Percentiles rank a stretch among this genome's conserved stretches.
These are phyloP conservation scores for Hymenoscyphus infarciens DNA, from an alignment of 2,329 filamentous ascomycete species.

Conservation along the genomic window DNA sequence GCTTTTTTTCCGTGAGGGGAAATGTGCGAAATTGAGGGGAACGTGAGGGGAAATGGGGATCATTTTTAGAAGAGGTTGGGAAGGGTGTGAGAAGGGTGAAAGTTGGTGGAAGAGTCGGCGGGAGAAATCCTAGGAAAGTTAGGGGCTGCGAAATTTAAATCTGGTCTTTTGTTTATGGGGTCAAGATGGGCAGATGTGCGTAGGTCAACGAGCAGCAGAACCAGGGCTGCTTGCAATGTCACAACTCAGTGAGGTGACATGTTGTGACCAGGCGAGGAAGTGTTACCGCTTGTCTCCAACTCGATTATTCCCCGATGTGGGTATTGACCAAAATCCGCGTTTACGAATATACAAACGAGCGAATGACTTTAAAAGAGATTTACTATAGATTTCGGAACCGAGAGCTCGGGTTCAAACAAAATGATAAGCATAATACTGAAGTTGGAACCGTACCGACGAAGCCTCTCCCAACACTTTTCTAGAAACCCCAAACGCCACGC, in stretches of 20 bases:
- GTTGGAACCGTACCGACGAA: neutral
- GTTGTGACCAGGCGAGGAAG: neutral
- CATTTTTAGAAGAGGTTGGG: too few species aligned
- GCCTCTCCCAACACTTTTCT: neutral
- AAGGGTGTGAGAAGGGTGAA: too few species aligned
- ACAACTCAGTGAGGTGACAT: neutral
- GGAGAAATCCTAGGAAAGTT: neutral
- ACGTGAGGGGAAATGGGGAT: too few species aligned
- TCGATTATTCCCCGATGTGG: neutral
- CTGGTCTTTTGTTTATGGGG: neutral
- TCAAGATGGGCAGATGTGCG: neutral
- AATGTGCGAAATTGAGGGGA: too few species aligned
- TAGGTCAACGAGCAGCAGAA: neutral
- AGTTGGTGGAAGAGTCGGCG: too few species aligned
- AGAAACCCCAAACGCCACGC: neutral
- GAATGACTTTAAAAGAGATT: too few species aligned
- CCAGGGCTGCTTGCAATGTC: neutral
- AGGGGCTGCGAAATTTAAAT: neutral
- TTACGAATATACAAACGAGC: too few species aligned
- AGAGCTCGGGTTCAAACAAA: too few species aligned
- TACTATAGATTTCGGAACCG: too few species aligned
- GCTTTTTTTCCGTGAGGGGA: too few species aligned
- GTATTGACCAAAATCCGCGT: too few species aligned
- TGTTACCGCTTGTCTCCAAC: neutral
- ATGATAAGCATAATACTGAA: too few species aligned